A percentile compares a stretch with the other conserved stretches of the same genome.
These are phyloP conservation scores for Alloascoidea hylecoeti DNA, from an alignment of 805 yeast genomes.

Conservation along the genomic window DNA sequence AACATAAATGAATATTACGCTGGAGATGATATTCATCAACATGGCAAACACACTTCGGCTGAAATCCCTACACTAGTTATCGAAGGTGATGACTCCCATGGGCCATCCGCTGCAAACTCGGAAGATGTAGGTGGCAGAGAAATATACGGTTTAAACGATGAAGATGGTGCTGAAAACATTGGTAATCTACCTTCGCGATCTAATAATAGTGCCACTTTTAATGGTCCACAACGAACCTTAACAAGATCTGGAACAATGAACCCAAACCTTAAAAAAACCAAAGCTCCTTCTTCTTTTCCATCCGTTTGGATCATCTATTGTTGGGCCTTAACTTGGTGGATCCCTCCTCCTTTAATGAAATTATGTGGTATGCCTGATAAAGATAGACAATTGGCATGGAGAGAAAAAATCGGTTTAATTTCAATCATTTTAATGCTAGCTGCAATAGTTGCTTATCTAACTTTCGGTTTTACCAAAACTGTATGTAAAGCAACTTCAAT, in stretches of 20 bases:
- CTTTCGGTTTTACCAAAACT: constrained; percentile 37
- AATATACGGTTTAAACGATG: constrained; percentile 50
- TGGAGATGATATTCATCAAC: constrained; percentile 6
- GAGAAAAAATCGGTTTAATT: constrained; percentile 69
- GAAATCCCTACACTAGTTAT: constrained; percentile 6
- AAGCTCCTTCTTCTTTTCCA: constrained; percentile 4
- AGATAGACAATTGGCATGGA: constrained; percentile 76
- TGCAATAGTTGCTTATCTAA: constrained; percentile 48
- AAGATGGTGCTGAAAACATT: constrained; percentile 17
- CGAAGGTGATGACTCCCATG: neutral
- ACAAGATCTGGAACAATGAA: neutral
- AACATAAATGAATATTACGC: constrained; percentile 7
- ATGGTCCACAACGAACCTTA: constrained; percentile 1
- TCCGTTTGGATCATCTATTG: constrained; percentile 62
- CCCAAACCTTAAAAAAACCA: neutral
- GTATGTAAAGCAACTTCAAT: constrained; percentile 36
- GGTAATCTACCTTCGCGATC: no score
- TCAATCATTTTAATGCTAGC: constrained; percentile 52
- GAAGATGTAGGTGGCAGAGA: constrained; percentile 27
- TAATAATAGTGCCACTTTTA: neutral
- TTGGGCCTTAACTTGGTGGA: constrained; percentile 68
- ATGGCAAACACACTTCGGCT: constrained; percentile 7
- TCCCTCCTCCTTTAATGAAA: constrained; percentile 50
- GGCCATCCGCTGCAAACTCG: neutral
- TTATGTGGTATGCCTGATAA: constrained; percentile 52